phyloP scores from a whole-genome alignment of 2,329 filamentous ascomycete genomes.

The Diaporthe batatas region DNA sequence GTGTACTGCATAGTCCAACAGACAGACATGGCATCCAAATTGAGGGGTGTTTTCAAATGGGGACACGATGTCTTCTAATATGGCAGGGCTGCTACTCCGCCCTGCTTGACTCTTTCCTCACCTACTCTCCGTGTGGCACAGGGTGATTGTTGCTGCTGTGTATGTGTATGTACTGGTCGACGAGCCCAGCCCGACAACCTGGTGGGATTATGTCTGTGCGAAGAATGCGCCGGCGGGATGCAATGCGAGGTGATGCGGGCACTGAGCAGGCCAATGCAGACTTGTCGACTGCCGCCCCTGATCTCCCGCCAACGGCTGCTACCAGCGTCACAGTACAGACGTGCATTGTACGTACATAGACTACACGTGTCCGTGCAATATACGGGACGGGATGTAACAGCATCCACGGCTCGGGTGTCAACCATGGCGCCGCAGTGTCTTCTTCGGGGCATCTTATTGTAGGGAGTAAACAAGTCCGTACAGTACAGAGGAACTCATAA shows the following conservation, averaged over 20 bases:
- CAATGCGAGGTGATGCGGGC: not conserved
- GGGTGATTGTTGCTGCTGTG: too few species aligned
- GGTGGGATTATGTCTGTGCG: not conserved
- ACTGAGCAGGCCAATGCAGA: not conserved
- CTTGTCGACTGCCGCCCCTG: not conserved
- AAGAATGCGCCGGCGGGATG: too few species aligned
- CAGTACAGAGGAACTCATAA: too few species aligned
- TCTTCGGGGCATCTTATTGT: too few species aligned
- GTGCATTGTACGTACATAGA: not conserved
- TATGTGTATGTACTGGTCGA: too few species aligned
- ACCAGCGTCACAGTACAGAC: not conserved
- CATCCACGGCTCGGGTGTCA: not conserved
- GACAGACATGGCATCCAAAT: constrained; percentile 17
- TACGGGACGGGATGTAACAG: constrained; percentile 12
- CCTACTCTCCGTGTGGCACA: not conserved
- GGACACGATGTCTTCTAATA: not conserved
- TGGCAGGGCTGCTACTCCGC: not conserved
- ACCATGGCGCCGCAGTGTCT: too few species aligned
- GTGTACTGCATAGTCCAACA: constrained; percentile 12
- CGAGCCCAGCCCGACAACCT: not conserved
- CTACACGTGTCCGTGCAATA: not conserved
- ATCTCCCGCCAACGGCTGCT: not conserved
- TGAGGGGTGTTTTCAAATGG: not conserved
- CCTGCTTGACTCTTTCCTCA: not conserved
- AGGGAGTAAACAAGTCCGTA: too few species aligned